A percentile compares a stretch with the other conserved stretches of the same genome.
phyloP scores from a whole-genome alignment of 331 rosid species.

The Acacia pycnantha region DNA sequence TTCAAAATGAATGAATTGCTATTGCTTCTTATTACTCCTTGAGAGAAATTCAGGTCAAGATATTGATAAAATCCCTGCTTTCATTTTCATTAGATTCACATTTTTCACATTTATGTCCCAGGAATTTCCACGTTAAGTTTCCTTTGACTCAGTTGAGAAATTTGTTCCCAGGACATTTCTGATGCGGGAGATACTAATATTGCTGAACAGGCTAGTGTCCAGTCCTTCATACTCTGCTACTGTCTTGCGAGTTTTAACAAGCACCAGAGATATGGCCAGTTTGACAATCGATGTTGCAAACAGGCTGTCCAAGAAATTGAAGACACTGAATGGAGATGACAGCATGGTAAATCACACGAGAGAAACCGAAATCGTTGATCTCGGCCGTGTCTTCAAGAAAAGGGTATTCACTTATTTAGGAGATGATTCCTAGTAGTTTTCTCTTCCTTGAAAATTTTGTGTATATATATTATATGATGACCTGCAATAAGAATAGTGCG shows the following conservation, averaged over 20 bases:
- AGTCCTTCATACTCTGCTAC: slow-evolving; percentile 59
- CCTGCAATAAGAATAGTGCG: background rate
- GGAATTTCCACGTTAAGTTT: slow-evolving; percentile 8
- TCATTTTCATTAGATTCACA: background rate
- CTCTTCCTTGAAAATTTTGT: slow-evolving; percentile 19
- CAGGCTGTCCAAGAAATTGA: slow-evolving; percentile 58
- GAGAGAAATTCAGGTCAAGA: background rate
- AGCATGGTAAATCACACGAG: slow-evolving; percentile 46
- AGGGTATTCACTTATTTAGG: slow-evolving; percentile 68
- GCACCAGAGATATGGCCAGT: slow-evolving; percentile 72
- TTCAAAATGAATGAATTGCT: background rate
- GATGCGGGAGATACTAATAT: slow-evolving; percentile 79
- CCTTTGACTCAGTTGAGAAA: slow-evolving; percentile 14
- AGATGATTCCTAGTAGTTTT: slow-evolving; percentile 31
- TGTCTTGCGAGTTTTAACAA: slow-evolving; percentile 48
- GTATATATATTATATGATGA: slow-evolving; percentile 24
- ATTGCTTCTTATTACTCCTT: background rate
- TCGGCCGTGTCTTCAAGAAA: slow-evolving; percentile 68
- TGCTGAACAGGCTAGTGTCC: slow-evolving; percentile 83
- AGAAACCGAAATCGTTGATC: slow-evolving; percentile 67
- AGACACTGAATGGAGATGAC: slow-evolving; percentile 32
- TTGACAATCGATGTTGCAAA: slow-evolving; percentile 64
- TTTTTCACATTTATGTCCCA: background rate
- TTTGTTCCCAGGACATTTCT: slow-evolving; percentile 69
- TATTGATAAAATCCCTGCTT: background rate